Conservation (phyloP, 2,329 filamentous ascomycete genomes). For the Fusarium dimerum region DNA sequence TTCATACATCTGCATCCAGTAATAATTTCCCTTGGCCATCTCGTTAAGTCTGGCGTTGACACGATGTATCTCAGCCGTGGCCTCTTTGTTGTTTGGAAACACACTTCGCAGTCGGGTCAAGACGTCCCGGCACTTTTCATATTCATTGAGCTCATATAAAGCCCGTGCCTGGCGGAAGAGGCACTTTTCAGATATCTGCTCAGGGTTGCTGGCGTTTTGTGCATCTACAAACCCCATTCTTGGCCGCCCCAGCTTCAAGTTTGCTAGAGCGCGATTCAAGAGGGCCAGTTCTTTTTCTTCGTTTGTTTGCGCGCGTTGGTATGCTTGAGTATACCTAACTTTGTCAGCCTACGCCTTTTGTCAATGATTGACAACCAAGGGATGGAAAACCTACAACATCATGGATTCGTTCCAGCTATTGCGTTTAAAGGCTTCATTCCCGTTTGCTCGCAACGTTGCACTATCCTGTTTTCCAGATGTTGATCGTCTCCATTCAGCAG, state of each 20-base stretch:
- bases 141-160: conserved; percentile 45
- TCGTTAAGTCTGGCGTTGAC: conserved; percentile 38
- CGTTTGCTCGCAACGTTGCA: conserved; percentile 25
- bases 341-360: background rate
- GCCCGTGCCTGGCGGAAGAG: conserved; percentile 47
- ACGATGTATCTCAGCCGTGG: conserved; percentile 31
- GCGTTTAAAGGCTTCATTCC: conserved; percentile 35
- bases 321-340: conserved; percentile 7
- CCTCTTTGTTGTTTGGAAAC: conserved; percentile 37
- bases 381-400: conserved; percentile 33
- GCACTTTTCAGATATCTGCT: conserved; percentile 40
- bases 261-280: conserved; percentile 39
- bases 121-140: conserved; percentile 35
- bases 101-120: conserved; percentile 33
- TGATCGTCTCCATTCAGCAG: conserved; percentile 35
- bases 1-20: conserved; percentile 38
- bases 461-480: background rate
- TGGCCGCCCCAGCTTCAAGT: conserved; percentile 32
- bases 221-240: conserved; percentile 36
- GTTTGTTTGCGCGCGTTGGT: background rate
- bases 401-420: conserved; percentile 32
- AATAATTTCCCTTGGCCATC: conserved; percentile 40
- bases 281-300: conserved; percentile 37
- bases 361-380: background rate
- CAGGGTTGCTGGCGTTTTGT: conserved; percentile 6